Conservation (phyloP, 805 yeast genomes). For the Wickerhamiella alocasiicola region DNA sequence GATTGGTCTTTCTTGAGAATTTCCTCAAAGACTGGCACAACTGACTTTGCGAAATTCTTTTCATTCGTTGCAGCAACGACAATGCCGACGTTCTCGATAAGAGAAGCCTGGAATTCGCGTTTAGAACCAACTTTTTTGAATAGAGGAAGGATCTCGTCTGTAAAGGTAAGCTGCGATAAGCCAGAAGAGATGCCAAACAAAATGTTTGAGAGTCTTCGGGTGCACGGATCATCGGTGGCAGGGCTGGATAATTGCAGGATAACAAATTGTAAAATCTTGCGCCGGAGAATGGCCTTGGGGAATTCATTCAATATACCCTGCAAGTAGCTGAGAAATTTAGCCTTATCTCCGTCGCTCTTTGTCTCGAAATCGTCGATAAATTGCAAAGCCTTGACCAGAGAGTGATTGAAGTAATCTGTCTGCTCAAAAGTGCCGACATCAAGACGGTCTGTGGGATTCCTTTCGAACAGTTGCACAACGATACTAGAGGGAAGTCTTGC, state of each 20-base stretch:
- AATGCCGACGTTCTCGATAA: constrained; percentile 38
- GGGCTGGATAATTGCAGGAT: constrained; percentile 34
- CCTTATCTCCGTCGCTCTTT: constrained; percentile 52
- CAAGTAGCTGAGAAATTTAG: constrained; percentile 56
- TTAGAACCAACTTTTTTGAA: constrained; percentile 30
- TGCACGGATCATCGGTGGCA: constrained; percentile 19
- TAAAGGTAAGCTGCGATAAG: constrained; percentile 66
- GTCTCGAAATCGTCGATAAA: constrained; percentile 76
- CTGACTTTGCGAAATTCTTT: constrained; percentile 38
- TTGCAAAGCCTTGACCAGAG: constrained; percentile 65
- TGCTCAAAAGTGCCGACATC: constrained; percentile 56
- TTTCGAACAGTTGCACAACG: constrained; percentile 30
- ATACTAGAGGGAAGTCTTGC: not conserved
- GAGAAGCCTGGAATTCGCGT: constrained; percentile 32
- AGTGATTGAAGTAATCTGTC: constrained; percentile 68
- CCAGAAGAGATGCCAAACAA: constrained; percentile 39
- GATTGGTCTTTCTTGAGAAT: constrained; percentile 25
- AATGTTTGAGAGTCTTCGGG: constrained; percentile 15
- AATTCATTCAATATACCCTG: constrained; percentile 41
- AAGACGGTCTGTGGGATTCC: constrained; percentile 45
- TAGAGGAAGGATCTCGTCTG: constrained; percentile 49
- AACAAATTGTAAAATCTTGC: constrained; percentile 64
- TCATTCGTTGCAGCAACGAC: constrained; percentile 39
- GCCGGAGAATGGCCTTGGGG: constrained; percentile 44
- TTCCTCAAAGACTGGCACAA: constrained; percentile 34